A percentile compares a stretch with the other conserved stretches of the same genome.
Evolutionary conservation across 306 rosid species (phyloP).

Genomic region (Trifolium subterraneum): DNA sequence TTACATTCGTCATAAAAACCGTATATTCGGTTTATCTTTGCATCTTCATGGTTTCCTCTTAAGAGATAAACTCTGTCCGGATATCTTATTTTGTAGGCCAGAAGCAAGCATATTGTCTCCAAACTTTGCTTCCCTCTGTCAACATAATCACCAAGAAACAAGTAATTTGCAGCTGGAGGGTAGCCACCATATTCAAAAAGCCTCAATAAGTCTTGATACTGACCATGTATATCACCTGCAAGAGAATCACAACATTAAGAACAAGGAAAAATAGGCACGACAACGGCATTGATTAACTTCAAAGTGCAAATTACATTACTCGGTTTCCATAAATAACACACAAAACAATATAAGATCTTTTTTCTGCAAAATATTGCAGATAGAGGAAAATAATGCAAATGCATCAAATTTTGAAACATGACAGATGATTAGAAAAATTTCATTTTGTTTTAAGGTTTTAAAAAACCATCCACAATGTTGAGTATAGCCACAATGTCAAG

Average conservation of each 20-base stretch:
- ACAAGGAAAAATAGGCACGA: constrained; percentile 10
- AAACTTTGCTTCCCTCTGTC: constrained; percentile 92
- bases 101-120: constrained; percentile 86
- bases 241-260: constrained; percentile 43
- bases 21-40: constrained; percentile 82
- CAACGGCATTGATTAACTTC: not conserved
- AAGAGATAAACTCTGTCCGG: constrained; percentile 68
- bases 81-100: constrained; percentile 78
- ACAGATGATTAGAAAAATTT: not conserved
- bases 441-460: not conserved
- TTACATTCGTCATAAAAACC: constrained; percentile 92
- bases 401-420: not conserved
- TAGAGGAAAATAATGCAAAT: constrained; percentile 3
- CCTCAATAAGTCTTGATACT: constrained; percentile 74
- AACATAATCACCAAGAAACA: constrained; percentile 87
- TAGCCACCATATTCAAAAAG: constrained; percentile 76
- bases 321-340: not conserved
- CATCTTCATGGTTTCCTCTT: constrained; percentile 95
- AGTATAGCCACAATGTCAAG: not conserved
- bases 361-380: constrained; percentile 8
- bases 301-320: constrained; percentile 25
- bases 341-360: not conserved
- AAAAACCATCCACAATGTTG: not conserved
- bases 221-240: constrained; percentile 92
- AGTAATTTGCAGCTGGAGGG: constrained; percentile 78